A percentile compares a stretch with the other conserved stretches of the same genome.
These are phyloP conservation scores for Teratosphaeria viscida DNA, from an alignment of 2,329 filamentous ascomycete species.

Conservation along the genomic window DNA sequence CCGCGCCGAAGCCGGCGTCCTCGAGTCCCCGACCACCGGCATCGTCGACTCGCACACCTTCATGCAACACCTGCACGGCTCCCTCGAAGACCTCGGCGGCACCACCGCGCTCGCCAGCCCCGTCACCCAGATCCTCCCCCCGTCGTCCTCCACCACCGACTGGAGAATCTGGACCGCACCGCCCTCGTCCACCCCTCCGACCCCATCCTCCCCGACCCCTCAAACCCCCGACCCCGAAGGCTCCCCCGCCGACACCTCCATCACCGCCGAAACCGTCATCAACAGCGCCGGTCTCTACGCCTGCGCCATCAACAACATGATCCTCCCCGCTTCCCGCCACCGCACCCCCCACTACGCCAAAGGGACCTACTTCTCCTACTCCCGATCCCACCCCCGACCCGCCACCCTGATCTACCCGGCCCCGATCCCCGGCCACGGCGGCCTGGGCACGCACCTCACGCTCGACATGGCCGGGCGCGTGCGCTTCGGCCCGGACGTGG, in stretches of 20 bases:
- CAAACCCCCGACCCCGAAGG: constrained; percentile 18
- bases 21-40: constrained; percentile 79
- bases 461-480: constrained; percentile 76
- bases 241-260: constrained; percentile 29
- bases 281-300: constrained; percentile 81
- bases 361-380: constrained; percentile 88
- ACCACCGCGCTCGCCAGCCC: constrained; percentile 58
- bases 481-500: constrained; percentile 88
- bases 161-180: constrained; percentile 55
- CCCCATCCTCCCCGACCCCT: constrained; percentile 13
- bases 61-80: constrained; percentile 70
- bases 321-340: constrained; percentile 50
- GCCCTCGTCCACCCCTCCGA: constrained; percentile 9
- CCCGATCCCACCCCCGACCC: constrained; percentile 52
- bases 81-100: constrained; percentile 68
- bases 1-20: constrained; percentile 56
- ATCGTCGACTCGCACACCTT: constrained; percentile 81
- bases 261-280: constrained; percentile 67
- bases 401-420: constrained; percentile 77
- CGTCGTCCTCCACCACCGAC: constrained; percentile 43
- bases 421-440: constrained; percentile 68
- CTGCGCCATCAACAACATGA: constrained; percentile 68
- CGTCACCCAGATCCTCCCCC: constrained; percentile 51
- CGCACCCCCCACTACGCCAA: constrained; percentile 71
- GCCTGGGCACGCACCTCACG: constrained; percentile 86